Evolutionary conservation across 192 early-diverging fungal species (phyloP).

Genomic region (Gryganskiella cystojenkinii): DNA sequence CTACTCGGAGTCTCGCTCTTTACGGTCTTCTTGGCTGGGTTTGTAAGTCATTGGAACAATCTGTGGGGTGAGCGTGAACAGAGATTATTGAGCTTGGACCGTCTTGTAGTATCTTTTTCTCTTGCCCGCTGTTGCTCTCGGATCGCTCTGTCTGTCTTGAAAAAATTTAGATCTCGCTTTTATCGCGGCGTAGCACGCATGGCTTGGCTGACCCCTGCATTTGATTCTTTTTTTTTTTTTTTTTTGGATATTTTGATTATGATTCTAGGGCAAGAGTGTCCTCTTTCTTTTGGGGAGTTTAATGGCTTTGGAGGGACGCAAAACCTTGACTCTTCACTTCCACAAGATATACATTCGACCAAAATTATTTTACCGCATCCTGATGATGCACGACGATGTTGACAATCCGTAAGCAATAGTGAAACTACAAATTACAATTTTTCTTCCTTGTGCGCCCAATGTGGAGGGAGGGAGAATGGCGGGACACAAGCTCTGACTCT

Average conservation of each 20-base stretch:
- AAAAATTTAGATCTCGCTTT: too few relatives aligned
- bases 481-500: neutral
- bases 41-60: slow-evolving; percentile 56
- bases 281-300: slow-evolving; percentile 69
- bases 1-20: slow-evolving; percentile 63
- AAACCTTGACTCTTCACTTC: slow-evolving; percentile 68
- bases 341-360: slow-evolving; percentile 72
- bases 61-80: neutral
- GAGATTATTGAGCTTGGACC: too few relatives aligned
- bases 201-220: neutral
- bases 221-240: neutral
- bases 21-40: slow-evolving; percentile 67
- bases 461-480: too few relatives aligned
- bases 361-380: slow-evolving; percentile 68
- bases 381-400: slow-evolving; percentile 61
- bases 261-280: slow-evolving; percentile 67
- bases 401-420: slow-evolving; percentile 75
- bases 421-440: slow-evolving; percentile 2
- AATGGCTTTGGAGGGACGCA: slow-evolving; percentile 72
- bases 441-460: slow-evolving; percentile 22
- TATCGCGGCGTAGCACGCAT: neutral
- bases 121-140: too few relatives aligned
- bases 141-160: too few relatives aligned
- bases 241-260: slow-evolving; percentile 7
- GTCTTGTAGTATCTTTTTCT: too few relatives aligned